Base-by-base conservation (phyloP, 768 basidiomycete species). In the Psilocybe tampanensis region DNA sequence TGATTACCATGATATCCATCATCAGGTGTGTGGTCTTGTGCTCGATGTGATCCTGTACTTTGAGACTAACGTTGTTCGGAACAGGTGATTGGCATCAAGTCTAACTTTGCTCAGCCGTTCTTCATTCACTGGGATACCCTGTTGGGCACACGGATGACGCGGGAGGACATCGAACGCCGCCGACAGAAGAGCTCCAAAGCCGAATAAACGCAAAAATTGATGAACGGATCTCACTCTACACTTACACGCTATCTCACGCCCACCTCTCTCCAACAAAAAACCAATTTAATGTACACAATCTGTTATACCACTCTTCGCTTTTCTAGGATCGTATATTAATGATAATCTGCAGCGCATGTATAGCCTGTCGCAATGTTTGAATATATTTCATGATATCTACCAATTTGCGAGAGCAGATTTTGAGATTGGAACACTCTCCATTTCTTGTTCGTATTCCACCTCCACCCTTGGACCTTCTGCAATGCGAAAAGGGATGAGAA, bases 1-100 rank as follows among this genome's bases (percentile, higher is more conserved):
- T 1, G 93, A 96, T 72, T 99, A 96, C 72, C 96, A 98, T 70
- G 96, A 98, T 71, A 97, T 98, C 58, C 96, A 98, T 67, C 96
- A 98, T 71, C 94, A 95, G 80, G 91, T 89, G 21, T 26, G 50
- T 26, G 73, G 74, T 63, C 32, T 15, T 34, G 29, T 43, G 13
- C 23, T 34, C 19, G 33, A 21, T 33, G 51, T 42, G 32, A 8
- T 49, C 47, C 42, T 52, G 19, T 17, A 22, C 47, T 19, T 39
- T 54, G 4, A 13, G 36, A 3, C 43, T 60, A 49, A 59, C 43
- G 17, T 44, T 47, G 39, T 15, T 48, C 18, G 9, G n/a, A 9
- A 6, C 55, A 88, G 86, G 68, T 77, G 32, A 83, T 91, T 59
- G 96, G 96, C 2, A 92, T 97, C 76, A 98, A 98, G 74, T 89